Conservation (phyloP, 2,329 filamentous ascomycete species). For the Fusarium secorum region DNA sequence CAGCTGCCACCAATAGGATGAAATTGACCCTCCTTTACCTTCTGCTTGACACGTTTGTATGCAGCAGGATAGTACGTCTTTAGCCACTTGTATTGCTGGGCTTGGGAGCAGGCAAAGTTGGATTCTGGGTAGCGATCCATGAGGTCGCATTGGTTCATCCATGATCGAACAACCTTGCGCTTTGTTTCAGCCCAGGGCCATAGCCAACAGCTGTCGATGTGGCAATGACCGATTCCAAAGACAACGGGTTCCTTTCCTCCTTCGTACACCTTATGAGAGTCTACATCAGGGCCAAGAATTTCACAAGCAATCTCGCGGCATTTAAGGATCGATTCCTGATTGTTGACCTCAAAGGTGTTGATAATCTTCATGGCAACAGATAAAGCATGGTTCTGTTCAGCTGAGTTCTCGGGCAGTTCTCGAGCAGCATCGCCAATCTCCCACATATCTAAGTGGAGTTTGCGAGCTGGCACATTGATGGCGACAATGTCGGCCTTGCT, state of each 20-base stretch:
- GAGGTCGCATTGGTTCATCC: slow-evolving; percentile 95
- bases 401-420: slow-evolving; percentile 88
- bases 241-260: slow-evolving; percentile 78
- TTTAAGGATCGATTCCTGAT: slow-evolving; percentile 78
- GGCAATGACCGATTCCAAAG: slow-evolving; percentile 91
- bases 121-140: slow-evolving; percentile 96
- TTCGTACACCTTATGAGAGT: slow-evolving; percentile 85
- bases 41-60: slow-evolving; percentile 88
- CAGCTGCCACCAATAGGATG: slow-evolving; percentile 97
- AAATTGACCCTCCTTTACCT: slow-evolving; percentile 90
- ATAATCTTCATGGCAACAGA: slow-evolving; percentile 88
- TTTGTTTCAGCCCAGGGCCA: slow-evolving; percentile 99
- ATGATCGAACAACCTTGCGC: slow-evolving; percentile 92
- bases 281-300: slow-evolving; percentile 82
- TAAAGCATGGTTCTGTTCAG: slow-evolving; percentile 87
- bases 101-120: slow-evolving; percentile 90
- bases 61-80: slow-evolving; percentile 87
- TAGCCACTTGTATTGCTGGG: slow-evolving; percentile 98
- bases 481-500: slow-evolving; percentile 84
- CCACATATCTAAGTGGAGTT: slow-evolving; percentile 92
- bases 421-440: slow-evolving; percentile 91
- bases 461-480: slow-evolving; percentile 84
- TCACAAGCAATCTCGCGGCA: slow-evolving; percentile 83
- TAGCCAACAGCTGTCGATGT: slow-evolving; percentile 98
- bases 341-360: slow-evolving; percentile 83